phyloP scores from a whole-genome alignment of 106 monocot species.

The Agapanthus africanus region DNA sequence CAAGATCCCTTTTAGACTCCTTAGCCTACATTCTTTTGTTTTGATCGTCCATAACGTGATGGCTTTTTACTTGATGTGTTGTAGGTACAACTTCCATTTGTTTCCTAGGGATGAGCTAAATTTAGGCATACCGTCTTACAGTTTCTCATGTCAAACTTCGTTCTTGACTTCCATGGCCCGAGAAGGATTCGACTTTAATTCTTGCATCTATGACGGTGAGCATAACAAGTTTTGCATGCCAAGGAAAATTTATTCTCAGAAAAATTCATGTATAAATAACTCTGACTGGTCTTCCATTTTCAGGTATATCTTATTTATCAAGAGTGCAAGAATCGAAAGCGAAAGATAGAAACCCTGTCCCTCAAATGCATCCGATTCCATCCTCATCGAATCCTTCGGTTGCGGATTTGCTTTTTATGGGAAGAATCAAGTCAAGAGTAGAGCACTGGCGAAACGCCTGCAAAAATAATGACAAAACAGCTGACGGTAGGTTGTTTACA shows the following conservation, averaged over 20 bases:
- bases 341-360: slow-evolving; percentile 33
- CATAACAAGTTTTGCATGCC: not conserved
- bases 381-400: slow-evolving; percentile 34
- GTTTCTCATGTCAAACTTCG: slow-evolving; percentile 83
- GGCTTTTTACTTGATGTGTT: not conserved
- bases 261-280: not conserved
- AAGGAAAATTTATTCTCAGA: not conserved
- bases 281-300: not conserved
- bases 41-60: not conserved
- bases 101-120: slow-evolving; percentile 84
- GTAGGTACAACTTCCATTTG: slow-evolving; percentile 77
- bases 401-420: slow-evolving; percentile 77
- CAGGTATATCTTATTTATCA: slow-evolving; percentile 79
- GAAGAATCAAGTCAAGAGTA: slow-evolving; percentile 66
- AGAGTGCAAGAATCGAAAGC: slow-evolving; percentile 72
- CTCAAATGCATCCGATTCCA: slow-evolving; percentile 11
- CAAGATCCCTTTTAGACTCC: not conserved
- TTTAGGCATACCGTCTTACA: slow-evolving; percentile 78
- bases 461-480: slow-evolving; percentile 28
- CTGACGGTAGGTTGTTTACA: slow-evolving; percentile 21
- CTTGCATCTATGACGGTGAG: slow-evolving; percentile 67
- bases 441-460: slow-evolving; percentile 53
- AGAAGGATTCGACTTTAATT: slow-evolving; percentile 95
- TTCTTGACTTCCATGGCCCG: slow-evolving; percentile 74
- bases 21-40: not conserved